phyloP scores from a whole-genome alignment of 108 stramenopile genomes.

The Cyclotella cryptica region DNA sequence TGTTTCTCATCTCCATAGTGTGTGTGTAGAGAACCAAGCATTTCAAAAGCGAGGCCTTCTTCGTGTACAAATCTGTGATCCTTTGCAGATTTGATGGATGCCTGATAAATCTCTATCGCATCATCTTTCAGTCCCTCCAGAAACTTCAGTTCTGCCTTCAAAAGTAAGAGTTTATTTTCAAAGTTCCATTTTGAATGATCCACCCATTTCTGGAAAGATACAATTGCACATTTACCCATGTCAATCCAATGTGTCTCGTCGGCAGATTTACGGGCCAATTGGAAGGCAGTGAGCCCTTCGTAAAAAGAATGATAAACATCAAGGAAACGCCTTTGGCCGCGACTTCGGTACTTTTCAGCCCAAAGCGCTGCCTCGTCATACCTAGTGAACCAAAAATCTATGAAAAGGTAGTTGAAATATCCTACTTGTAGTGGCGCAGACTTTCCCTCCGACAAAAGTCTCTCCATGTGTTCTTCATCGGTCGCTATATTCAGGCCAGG shows the following conservation, averaged over 20 bases:
- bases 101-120: background rate
- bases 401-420: conserved; percentile 15
- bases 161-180: conserved; percentile 1
- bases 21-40: background rate
- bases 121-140: background rate
- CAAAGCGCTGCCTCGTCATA: conserved; percentile 11
- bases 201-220: background rate
- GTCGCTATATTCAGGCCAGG: no score
- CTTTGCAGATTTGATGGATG: background rate
- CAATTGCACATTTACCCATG: background rate
- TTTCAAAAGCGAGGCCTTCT: conserved; percentile 7
- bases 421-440: background rate
- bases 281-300: conserved; percentile 18
- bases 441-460: no score
- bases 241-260: background rate
- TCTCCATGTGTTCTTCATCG: no score
- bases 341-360: conserved; percentile 14
- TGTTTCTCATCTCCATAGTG: background rate
- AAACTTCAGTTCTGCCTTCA: background rate
- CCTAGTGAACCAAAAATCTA: conserved; percentile 4
- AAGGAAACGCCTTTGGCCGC: background rate
- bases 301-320: no score
- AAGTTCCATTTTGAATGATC: conserved; percentile 5
- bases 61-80: conserved; percentile 1
- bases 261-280: background rate